Evolutionary conservation across 208 protist genomes (phyloP), one percentile per base, ranked within the genome.

Genomic region (Trypanosoma avium): DNA sequence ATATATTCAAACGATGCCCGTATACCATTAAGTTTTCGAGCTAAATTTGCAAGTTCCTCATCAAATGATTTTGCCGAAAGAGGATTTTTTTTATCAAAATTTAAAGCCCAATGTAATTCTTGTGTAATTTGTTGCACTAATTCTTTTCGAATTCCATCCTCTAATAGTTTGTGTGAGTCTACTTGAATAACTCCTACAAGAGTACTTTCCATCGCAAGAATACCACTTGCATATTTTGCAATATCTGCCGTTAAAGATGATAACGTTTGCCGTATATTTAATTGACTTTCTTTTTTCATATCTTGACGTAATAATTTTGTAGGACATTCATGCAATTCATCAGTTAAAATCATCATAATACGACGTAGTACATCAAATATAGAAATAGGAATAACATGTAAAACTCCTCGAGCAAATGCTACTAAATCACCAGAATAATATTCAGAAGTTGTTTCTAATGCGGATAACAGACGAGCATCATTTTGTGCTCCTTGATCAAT

Each of bases 131-230:
- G 80, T 52, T 91, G 73, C 2, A 97, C 87, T 22, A 98, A 75
- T 78, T 97, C 94, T 55, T 96, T 97, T 19, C 97, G 79, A 57
- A 99, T 97, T 54, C 98, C 98, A 62, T 99, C 97, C 63, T 99
- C 98, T 0, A 99, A 77, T 12, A 99, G 75, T 73, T 93, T 75
- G 58, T 98, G 97, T 8, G 98, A 97, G 66, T 99, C 93, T 3
- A 99, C 82, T 64, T 97, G 67, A 66, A 99, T 94, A n/a, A 99
- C 86, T 36, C 98, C 98, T 8, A 99, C 84, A 10, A 98, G 85
- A 3, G 97, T 99, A 27, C 76, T 98, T 69, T 99, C 83, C 98
- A 99, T 99, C 0, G 96, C 97, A 4, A 99, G 75, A 33, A 99
- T 96, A 29, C 98, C 98, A 29, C 95, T 88, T 4, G 98, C 97